Conservation (phyloP, 164 flowering plant species). For the Chimonanthus praecox region DNA sequence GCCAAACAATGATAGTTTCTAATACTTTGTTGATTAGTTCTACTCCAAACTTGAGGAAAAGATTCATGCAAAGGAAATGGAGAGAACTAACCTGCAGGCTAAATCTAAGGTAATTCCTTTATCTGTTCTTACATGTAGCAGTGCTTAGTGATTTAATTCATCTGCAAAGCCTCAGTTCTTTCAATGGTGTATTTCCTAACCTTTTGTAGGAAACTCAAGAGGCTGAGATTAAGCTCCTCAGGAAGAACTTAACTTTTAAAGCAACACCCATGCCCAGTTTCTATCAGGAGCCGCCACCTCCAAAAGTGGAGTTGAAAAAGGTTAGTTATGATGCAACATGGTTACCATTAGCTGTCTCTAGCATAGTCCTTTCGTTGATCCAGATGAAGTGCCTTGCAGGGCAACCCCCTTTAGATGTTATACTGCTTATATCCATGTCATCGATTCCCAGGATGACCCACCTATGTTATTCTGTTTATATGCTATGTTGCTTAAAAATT, state of each 20-base stretch:
- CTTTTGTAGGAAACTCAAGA: conserved; percentile 72
- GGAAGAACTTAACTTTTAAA: conserved; percentile 82
- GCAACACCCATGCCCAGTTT: conserved; percentile 97
- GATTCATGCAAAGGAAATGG: conserved; percentile 75
- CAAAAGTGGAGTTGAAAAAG: conserved; percentile 81
- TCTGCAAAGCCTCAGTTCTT: background rate
- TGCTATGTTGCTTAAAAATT: background rate
- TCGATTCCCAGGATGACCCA: background rate
- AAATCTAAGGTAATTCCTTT: conserved; percentile 65
- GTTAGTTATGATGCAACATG: conserved; percentile 21
- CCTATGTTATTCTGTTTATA: background rate
- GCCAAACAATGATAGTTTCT: conserved; percentile 3
- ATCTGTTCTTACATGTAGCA: background rate
- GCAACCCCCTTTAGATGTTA: background rate
- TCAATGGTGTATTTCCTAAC: background rate
- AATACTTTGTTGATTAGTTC: conserved; percentile 42
- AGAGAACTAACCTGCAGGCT: conserved; percentile 67
- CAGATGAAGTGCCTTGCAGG: background rate
- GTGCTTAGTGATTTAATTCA: background rate
- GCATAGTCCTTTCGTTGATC: background rate
- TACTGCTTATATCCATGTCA: background rate
- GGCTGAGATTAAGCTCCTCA: conserved; percentile 75
- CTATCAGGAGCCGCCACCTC: conserved; percentile 87
- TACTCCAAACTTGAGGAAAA: conserved; percentile 87
- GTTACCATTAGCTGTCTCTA: background rate